Evolutionary conservation across 768 basidiomycete genomes (phyloP).

Genomic region (Termitomyces bulborhizus): DNA sequence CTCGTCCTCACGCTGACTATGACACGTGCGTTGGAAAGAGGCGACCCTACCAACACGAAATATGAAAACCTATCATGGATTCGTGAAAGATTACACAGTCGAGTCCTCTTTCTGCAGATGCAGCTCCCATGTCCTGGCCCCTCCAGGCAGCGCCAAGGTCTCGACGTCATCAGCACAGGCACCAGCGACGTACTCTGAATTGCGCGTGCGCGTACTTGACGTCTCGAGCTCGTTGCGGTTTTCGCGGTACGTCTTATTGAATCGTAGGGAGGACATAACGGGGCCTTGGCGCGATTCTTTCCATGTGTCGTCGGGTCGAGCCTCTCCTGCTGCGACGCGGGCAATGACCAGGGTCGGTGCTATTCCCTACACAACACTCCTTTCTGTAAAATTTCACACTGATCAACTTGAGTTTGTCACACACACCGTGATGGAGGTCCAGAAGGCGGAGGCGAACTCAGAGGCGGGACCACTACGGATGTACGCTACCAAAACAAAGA

Average conservation of each 20-base stretch:
- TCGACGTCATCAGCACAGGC: constrained; percentile 1
- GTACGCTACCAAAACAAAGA: constrained; percentile 12
- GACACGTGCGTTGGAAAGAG: background rate
- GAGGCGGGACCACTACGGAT: constrained; percentile 12
- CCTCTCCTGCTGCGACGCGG: constrained; percentile 12
- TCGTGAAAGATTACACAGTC: background rate
- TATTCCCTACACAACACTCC: constrained; percentile 4
- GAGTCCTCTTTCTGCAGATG: background rate
- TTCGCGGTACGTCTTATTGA: constrained; percentile 3
- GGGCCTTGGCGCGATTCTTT: constrained; percentile 2
- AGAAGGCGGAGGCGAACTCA: constrained; percentile 15
- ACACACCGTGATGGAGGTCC: constrained; percentile 13
- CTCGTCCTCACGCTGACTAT: no score
- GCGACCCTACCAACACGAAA: background rate
- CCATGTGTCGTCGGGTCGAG: constrained; percentile 11
- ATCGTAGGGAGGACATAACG: constrained; percentile 10
- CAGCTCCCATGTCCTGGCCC: background rate
- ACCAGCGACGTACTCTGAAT: background rate
- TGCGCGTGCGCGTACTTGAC: background rate
- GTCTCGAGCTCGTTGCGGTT: constrained; percentile 1
- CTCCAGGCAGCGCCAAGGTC: constrained; percentile 1
- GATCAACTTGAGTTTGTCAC: background rate
- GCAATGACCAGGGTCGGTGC: constrained; percentile 14
- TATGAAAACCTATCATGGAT: background rate
- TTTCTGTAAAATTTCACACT: background rate